Evolutionary conservation across 75 land plant genomes (phyloP).

Genomic region (Pinus tabuliformis): DNA sequence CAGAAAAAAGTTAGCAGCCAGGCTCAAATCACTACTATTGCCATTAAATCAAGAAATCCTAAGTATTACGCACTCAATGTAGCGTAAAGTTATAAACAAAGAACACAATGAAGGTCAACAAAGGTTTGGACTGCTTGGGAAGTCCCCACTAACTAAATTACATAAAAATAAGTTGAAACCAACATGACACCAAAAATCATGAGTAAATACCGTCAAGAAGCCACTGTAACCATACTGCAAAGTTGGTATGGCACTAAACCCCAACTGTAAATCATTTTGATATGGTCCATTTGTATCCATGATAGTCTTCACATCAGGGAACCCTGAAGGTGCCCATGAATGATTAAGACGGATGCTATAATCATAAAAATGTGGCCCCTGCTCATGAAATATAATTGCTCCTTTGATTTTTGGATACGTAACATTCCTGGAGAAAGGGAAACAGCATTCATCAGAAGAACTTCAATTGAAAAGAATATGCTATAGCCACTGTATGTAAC

Average conservation of each 20-base stretch:
- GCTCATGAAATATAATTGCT: slow-evolving; percentile 75
- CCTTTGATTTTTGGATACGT: slow-evolving; percentile 70
- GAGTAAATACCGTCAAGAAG: slow-evolving; percentile 67
- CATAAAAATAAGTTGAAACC: not conserved
- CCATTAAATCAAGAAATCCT: not conserved
- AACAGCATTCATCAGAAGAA: not conserved
- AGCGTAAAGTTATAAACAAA: not conserved
- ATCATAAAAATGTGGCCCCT: slow-evolving; percentile 68
- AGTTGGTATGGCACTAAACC: slow-evolving; percentile 43
- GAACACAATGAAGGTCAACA: not conserved
- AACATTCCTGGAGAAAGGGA: slow-evolving; percentile 35
- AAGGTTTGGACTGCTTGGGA: not conserved
- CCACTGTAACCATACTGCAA: slow-evolving; percentile 80
- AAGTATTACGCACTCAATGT: not conserved
- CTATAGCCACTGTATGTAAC: too few relatives aligned
- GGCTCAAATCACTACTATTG: not conserved
- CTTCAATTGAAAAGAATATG: not conserved
- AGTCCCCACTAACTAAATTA: not conserved
- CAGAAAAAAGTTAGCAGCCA: not conserved
- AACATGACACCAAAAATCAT: not conserved
- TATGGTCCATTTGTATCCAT: slow-evolving; percentile 80
- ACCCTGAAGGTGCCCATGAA: slow-evolving; percentile 85
- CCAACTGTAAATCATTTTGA: slow-evolving; percentile 67
- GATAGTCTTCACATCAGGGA: slow-evolving; percentile 71
- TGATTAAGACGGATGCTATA: slow-evolving; percentile 84